phyloP scores from a whole-genome alignment of 352 stramenopile species.

The Pythium phragmitis region DNA sequence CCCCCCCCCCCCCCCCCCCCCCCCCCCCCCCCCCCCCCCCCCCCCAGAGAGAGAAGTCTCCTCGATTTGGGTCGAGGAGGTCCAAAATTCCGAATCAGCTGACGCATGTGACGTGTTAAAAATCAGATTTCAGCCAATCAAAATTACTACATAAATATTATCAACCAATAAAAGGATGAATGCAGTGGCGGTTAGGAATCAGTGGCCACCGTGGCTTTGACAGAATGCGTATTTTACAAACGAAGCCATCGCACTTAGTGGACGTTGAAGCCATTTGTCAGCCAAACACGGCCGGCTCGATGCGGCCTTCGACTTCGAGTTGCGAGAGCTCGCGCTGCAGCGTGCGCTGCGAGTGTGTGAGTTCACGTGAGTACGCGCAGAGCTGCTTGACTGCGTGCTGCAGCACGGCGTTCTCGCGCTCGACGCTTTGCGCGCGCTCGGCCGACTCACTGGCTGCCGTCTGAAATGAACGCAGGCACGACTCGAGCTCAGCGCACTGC shows the following conservation, averaged over 20 bases:
- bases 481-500: conserved; percentile 51
- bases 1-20: too few species aligned
- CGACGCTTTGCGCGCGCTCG: conserved; percentile 34
- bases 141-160: background rate
- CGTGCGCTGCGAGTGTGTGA: conserved; percentile 42
- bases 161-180: background rate
- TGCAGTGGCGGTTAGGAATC: conserved; percentile 5
- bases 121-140: conserved; percentile 21
- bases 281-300: conserved; percentile 43
- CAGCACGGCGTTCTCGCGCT: conserved; percentile 52
- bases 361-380: conserved; percentile 48
- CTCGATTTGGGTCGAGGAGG: background rate
- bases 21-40: too few species aligned
- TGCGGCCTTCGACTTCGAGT: conserved; percentile 44
- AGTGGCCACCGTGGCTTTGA: conserved; percentile 13
- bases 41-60: background rate
- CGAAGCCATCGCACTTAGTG: conserved; percentile 23
- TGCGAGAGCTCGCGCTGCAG: conserved; percentile 50
- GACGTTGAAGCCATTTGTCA: conserved; percentile 20
- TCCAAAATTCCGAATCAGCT: background rate
- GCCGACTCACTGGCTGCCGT: conserved; percentile 33
- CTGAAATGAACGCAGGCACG: conserved; percentile 48
- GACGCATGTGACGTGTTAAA: conserved; percentile 5
- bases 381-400: conserved; percentile 51
- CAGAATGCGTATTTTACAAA: conserved; percentile 2